phyloP scores from a whole-genome alignment of 2,329 filamentous ascomycete genomes.

The Sporothrix inflata region DNA sequence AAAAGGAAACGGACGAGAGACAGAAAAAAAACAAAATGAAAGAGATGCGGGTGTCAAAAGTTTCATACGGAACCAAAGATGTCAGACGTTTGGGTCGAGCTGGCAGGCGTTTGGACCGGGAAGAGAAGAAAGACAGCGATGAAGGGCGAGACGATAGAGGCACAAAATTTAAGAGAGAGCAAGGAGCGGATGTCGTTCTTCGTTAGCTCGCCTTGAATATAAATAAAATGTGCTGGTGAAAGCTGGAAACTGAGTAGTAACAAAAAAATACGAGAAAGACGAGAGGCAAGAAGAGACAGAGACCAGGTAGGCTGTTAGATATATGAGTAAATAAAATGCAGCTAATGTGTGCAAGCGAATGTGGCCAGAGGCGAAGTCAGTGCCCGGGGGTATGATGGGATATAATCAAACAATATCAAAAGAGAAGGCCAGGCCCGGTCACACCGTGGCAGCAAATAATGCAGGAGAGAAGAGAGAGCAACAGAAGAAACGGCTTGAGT shows the following conservation, averaged over 20 bases:
- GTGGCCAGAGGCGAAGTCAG: slow-evolving; percentile 1
- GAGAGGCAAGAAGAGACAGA: background rate
- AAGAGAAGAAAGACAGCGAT: background rate
- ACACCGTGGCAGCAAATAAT: background rate
- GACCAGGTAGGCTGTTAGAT: background rate
- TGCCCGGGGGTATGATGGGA: background rate
- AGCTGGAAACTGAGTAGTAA: background rate
- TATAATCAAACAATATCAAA: slow-evolving; percentile 5
- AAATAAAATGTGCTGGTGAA: background rate
- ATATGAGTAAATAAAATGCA: background rate
- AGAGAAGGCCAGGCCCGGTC: background rate
- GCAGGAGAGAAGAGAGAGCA: background rate
- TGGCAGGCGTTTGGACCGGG: slow-evolving; percentile 23
- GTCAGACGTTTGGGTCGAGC: slow-evolving; percentile 25
- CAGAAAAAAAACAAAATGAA: slow-evolving; percentile 21
- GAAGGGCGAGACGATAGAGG: background rate
- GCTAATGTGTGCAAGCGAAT: background rate
- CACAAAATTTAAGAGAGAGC: background rate
- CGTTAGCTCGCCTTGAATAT: background rate
- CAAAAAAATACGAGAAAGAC: background rate
- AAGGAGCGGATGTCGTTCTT: background rate
- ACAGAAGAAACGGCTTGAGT: background rate
- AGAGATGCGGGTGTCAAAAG: background rate
- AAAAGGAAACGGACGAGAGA: slow-evolving; percentile 19
- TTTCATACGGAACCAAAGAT: slow-evolving; percentile 29